Percentiles rank a stretch among this genome's conserved stretches.
Evolutionary conservation across 2,329 filamentous ascomycete genomes (phyloP).

Genomic region (Colletotrichum truncatum): DNA sequence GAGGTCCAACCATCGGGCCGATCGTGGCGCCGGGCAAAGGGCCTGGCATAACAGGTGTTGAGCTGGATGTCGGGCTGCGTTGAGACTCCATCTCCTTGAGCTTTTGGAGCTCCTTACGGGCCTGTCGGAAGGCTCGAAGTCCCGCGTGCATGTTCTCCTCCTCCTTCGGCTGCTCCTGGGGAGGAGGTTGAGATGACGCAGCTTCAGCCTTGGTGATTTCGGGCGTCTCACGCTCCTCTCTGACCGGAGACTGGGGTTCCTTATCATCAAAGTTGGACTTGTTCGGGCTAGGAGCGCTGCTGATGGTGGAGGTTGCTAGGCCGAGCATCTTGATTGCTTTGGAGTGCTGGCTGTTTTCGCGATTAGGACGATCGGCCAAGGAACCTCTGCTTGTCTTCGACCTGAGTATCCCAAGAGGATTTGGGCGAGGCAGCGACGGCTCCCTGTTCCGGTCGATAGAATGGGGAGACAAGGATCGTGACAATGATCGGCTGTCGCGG

Average conservation of each 20-base stretch:
- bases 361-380: constrained; percentile 57
- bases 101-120: constrained; percentile 64
- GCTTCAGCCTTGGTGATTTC: neutral
- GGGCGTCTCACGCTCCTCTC: constrained; percentile 34
- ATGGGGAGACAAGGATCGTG: constrained; percentile 52
- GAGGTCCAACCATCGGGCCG: neutral
- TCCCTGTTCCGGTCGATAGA: constrained; percentile 47
- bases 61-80: constrained; percentile 39
- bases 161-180: constrained; percentile 37
- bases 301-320: constrained; percentile 54
- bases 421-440: constrained; percentile 50
- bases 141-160: constrained; percentile 58
- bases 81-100: constrained; percentile 62
- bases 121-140: constrained; percentile 65
- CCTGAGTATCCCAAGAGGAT: constrained; percentile 71
- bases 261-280: constrained; percentile 48
- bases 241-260: constrained; percentile 38
- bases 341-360: constrained; percentile 52
- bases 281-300: constrained; percentile 48
- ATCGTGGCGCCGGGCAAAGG: neutral
- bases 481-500: constrained; percentile 48
- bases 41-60: constrained; percentile 34
- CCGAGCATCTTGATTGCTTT: constrained; percentile 72
- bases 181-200: neutral
- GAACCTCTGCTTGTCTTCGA: constrained; percentile 75